Evolutionary conservation across 2,329 filamentous ascomycete genomes (phyloP), one percentile per base, ranked within the genome.

Genomic region (Claviceps monticola): DNA sequence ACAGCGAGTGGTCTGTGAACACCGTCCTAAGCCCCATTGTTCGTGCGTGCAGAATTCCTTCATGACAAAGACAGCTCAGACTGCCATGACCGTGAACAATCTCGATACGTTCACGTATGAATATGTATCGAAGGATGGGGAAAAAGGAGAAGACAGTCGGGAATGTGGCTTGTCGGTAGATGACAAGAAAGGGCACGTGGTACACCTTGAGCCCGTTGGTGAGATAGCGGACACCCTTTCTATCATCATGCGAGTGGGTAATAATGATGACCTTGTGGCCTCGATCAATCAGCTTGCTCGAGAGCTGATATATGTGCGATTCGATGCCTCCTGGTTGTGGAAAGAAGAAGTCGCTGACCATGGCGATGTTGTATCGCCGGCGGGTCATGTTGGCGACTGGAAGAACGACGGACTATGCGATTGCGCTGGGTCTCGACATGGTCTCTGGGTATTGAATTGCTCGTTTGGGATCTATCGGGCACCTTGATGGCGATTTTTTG

Each of bases 271-370:
- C 91, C 71, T 96, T 96, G 74, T 98, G 93, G 42, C 93, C 93
- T 42, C 93, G 87, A 67, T 98, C 91, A 58, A 97, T 89, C 59
- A 98, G 81, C 77, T 97, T 98, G 53, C 86, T 88, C 36, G 91
- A 93, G 42, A 98, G 76, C 68, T 98, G 93, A 72, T 98, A 98
- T 61, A 98, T 97, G 70, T 98, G 93, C 68, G 88, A 95, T 72
- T 98, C 93, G 58, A 98, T 82, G 61, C 93, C 93, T 64, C 93
- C 90, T 50, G 93, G 91, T 64, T 97, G 91, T 14, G 93, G 93
- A 66, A 94, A 98, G 82, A 98, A 98, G 78, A 95, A 96, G 75
- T 98, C 93, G 78, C 91, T 90, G 67, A 96, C 87, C 93, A 98
- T 98, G 56, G 80, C 81, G 70, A 84, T 84, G 63, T 81, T 83